These are phyloP conservation scores for Xanthoceras sorbifolium DNA, from an alignment of 345 rosid genomes.

Conservation along the genomic window DNA sequence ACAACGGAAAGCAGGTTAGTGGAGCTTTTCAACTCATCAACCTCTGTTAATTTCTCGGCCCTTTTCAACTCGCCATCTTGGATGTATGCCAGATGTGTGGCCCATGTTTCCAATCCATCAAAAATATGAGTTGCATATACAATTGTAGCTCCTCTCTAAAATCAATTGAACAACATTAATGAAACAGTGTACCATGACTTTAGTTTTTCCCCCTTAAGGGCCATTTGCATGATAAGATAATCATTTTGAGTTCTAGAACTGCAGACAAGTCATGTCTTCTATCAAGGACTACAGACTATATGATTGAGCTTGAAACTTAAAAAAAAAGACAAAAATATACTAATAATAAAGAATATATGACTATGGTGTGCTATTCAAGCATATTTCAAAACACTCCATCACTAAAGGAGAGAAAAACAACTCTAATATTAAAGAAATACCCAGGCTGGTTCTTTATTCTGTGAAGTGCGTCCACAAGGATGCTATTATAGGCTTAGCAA, in stretches of 20 bases:
- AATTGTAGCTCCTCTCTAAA: conserved; percentile 84
- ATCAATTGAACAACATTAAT: not conserved
- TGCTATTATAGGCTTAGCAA: conserved; percentile 1
- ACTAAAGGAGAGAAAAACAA: not conserved
- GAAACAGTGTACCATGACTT: not conserved
- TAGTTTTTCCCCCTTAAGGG: not conserved
- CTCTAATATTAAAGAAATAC: not conserved
- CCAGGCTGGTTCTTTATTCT: not conserved
- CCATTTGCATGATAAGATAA: not conserved
- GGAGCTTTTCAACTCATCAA: conserved; percentile 61
- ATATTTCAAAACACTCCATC: conserved; percentile 1
- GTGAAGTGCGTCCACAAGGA: not conserved
- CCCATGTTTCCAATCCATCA: conserved; percentile 93
- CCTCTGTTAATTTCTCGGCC: conserved; percentile 52
- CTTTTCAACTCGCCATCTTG: conserved; percentile 77
- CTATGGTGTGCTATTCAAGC: not conserved
- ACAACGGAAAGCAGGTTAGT: conserved; percentile 81
- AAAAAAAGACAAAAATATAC: not conserved
- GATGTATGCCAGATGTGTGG: conserved; percentile 80
- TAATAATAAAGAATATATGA: not conserved
- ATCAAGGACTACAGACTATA: not conserved
- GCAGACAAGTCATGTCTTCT: not conserved
- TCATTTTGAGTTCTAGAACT: not conserved
- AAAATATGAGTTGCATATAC: conserved; percentile 93
- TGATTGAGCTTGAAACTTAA: not conserved